Conservation (phyloP, 345 rosid genomes). For the Excoecaria agallocha region DNA sequence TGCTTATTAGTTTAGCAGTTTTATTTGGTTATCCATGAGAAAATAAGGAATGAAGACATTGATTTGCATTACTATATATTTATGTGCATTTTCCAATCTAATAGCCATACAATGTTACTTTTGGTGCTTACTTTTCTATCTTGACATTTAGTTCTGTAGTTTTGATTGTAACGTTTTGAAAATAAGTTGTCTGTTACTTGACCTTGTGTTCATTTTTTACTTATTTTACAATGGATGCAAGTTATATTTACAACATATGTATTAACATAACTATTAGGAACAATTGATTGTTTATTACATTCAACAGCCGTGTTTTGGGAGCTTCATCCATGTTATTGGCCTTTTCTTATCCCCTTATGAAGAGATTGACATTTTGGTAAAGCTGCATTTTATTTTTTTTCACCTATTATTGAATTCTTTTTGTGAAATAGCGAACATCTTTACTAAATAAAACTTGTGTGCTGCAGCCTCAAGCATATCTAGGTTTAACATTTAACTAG, state of each 20-base stretch:
- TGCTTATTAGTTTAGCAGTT: neutral
- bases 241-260: neutral
- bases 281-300: constrained; percentile 24
- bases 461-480: constrained; percentile 89
- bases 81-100: neutral
- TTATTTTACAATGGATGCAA: constrained; percentile 5
- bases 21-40: neutral
- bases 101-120: neutral
- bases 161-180: neutral
- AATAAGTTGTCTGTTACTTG: neutral
- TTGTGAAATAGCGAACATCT: neutral
- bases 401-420: constrained; percentile 13
- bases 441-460: neutral
- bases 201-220: neutral
- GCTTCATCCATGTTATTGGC: constrained; percentile 86
- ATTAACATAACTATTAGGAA: constrained; percentile 16
- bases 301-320: constrained; percentile 69
- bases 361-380: constrained; percentile 94
- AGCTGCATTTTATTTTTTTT: constrained; percentile 7
- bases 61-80: neutral
- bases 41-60: neutral
- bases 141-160: neutral
- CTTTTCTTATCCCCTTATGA: constrained; percentile 91
- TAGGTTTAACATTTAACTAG: constrained; percentile 90
- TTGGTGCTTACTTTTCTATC: neutral